Evolutionary conservation across 371 early-diverging fungal species (phyloP).

Genomic region (Syncephalastrum contaminatum): DNA sequence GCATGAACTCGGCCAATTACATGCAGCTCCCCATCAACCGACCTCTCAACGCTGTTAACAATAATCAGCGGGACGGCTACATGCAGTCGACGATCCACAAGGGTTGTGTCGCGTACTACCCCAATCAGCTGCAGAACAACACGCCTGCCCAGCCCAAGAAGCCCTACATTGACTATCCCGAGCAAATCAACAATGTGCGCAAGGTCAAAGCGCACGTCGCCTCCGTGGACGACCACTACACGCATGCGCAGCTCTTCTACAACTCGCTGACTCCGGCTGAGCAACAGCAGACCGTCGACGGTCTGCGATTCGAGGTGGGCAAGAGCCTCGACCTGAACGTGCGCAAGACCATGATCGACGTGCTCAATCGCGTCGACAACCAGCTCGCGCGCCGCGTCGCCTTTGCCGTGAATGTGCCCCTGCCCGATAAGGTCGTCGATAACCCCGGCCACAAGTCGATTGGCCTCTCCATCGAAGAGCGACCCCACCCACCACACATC

Average conservation of each 20-base stretch:
- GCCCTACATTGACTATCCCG: slow-evolving; percentile 40
- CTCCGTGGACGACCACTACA: slow-evolving; percentile 39
- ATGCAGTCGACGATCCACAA: slow-evolving; percentile 25
- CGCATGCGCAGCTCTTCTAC: slow-evolving; percentile 47
- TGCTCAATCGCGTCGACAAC: slow-evolving; percentile 42
- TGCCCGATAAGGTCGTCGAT: slow-evolving; percentile 25
- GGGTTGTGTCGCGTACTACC: slow-evolving; percentile 33
- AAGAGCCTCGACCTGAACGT: slow-evolving; percentile 28
- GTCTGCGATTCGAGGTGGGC: slow-evolving; percentile 40
- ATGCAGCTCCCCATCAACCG: slow-evolving; percentile 55
- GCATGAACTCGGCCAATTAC: slow-evolving; percentile 48
- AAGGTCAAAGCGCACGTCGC: slow-evolving; percentile 24
- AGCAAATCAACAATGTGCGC: slow-evolving; percentile 17
- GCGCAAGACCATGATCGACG: slow-evolving; percentile 34
- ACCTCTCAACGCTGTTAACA: slow-evolving; percentile 36
- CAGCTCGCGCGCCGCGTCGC: slow-evolving; percentile 42
- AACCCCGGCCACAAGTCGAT: slow-evolving; percentile 18
- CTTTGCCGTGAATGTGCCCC: slow-evolving; percentile 25
- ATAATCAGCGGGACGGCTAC: slow-evolving; percentile 57
- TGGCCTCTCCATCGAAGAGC: slow-evolving; percentile 34
- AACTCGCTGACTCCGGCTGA: slow-evolving; percentile 41
- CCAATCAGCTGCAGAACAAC: slow-evolving; percentile 31
- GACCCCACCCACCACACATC: slow-evolving; percentile 32
- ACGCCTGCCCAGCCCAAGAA: slow-evolving; percentile 22
- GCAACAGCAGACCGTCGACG: slow-evolving; percentile 41